Conservation (phyloP, 2,329 filamentous ascomycete species). For the Fonsecaea multimorphosa region DNA sequence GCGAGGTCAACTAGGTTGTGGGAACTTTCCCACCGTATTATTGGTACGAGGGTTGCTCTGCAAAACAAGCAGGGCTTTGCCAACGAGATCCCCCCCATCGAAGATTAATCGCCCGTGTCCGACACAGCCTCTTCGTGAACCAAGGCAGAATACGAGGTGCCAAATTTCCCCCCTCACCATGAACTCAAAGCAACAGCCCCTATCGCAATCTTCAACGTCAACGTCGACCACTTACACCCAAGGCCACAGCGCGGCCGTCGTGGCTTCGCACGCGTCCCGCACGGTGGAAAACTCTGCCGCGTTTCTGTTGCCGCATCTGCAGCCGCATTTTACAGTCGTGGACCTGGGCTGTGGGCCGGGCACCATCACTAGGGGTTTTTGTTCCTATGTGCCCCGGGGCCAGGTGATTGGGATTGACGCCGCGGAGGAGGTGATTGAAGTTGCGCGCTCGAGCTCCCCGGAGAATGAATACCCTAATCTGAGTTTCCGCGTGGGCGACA, state of each 20-base stretch:
- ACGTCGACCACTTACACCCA: constrained; percentile 26
- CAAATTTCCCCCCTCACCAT: constrained; percentile 1
- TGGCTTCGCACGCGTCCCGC: constrained; percentile 36
- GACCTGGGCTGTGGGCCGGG: constrained; percentile 53
- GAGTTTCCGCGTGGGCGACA: constrained; percentile 47
- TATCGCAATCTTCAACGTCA: not conserved
- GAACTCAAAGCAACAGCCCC: not conserved
- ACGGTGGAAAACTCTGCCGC: constrained; percentile 45
- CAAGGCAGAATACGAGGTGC: not conserved
- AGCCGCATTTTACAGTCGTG: constrained; percentile 46
- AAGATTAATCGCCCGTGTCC: not conserved
- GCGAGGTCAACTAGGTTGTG: no score
- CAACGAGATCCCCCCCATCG: not conserved
- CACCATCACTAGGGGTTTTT: constrained; percentile 50
- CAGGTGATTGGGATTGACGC: constrained; percentile 47
- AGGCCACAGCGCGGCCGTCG: constrained; percentile 29
- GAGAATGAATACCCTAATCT: constrained; percentile 43
- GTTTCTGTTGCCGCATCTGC: constrained; percentile 48
- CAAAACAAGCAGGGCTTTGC: not conserved
- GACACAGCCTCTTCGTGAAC: not conserved
- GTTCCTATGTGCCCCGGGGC: constrained; percentile 47
- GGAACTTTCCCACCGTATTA: no score
- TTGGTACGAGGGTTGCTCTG: not conserved
- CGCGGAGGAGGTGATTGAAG: constrained; percentile 40
- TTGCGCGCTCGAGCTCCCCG: constrained; percentile 41